These are phyloP conservation scores for Yamadazyma friedrichii DNA, from an alignment of 1,139 yeast genomes.

Conservation along the genomic window DNA sequence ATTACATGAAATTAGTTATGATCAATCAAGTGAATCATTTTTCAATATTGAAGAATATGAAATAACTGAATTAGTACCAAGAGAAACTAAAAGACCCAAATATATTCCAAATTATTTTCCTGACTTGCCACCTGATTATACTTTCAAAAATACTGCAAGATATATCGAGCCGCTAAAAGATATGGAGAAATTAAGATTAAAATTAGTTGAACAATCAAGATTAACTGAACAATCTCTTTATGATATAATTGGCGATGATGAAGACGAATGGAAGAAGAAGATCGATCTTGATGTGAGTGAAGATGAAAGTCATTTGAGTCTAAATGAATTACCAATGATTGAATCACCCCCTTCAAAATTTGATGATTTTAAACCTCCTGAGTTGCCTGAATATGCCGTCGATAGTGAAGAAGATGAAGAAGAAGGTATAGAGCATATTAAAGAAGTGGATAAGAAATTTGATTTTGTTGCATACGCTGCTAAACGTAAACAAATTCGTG, in stretches of 20 bases:
- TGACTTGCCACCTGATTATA: slow-evolving; percentile 87
- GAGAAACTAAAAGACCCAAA: slow-evolving; percentile 45
- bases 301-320: slow-evolving; percentile 25
- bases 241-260: slow-evolving; percentile 48
- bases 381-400: slow-evolving; percentile 17
- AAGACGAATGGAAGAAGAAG: slow-evolving; percentile 30
- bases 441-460: slow-evolving; percentile 22
- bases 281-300: slow-evolving; percentile 25
- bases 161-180: slow-evolving; percentile 65
- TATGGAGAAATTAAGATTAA: slow-evolving; percentile 66
- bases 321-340: slow-evolving; percentile 12
- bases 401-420: slow-evolving; percentile 16
- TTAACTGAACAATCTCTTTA: slow-evolving; percentile 77
- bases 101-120: slow-evolving; percentile 80
- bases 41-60: slow-evolving; percentile 49
- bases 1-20: slow-evolving; percentile 5
- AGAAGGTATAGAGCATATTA: slow-evolving; percentile 8
- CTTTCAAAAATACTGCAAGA: slow-evolving; percentile 74
- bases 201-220: slow-evolving; percentile 75
- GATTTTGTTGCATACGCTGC: slow-evolving; percentile 59
- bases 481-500: slow-evolving; percentile 33
- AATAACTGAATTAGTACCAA: slow-evolving; percentile 54
- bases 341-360: slow-evolving; percentile 19
- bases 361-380: slow-evolving; percentile 13
- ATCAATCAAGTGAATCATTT: slow-evolving; percentile 29